Evolutionary conservation across 352 stramenopile genomes (phyloP).

Genomic region (Peronospora farinosa): DNA sequence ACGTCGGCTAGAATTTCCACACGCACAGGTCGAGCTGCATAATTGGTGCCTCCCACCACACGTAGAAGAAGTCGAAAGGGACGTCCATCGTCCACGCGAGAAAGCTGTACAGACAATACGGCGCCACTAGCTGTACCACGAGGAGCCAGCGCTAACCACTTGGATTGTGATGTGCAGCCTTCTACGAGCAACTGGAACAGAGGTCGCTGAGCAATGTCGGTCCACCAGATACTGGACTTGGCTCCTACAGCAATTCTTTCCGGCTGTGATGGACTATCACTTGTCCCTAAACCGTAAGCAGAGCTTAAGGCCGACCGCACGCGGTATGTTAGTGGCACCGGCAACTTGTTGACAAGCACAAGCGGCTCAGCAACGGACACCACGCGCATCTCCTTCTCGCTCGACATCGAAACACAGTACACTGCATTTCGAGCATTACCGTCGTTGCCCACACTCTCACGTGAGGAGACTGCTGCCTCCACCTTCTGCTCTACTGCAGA

Average conservation of each 20-base stretch:
- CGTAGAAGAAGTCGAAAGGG: constrained; percentile 67
- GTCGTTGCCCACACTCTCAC: constrained; percentile 17
- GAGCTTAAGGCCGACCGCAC: constrained; percentile 40
- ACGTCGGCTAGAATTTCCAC: constrained; percentile 48
- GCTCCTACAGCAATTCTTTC: constrained; percentile 48
- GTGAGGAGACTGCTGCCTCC: constrained; percentile 38
- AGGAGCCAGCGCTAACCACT: constrained; percentile 64
- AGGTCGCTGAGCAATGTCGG: constrained; percentile 47
- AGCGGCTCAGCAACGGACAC: constrained; percentile 65
- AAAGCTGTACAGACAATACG: constrained; percentile 56
- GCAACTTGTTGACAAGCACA: constrained; percentile 76
- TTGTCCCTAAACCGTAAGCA: constrained; percentile 27
- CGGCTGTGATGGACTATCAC: constrained; percentile 25
- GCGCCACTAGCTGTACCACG: constrained; percentile 37
- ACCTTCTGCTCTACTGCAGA: constrained; percentile 55
- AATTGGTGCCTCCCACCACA: constrained; percentile 28
- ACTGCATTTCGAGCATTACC: constrained; percentile 37
- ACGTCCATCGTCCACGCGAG: constrained; percentile 46
- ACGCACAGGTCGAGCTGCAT: constrained; percentile 24
- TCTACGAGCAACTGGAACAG: constrained; percentile 63
- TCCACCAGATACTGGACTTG: constrained; percentile 78
- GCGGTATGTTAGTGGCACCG: constrained; percentile 52
- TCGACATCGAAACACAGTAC: constrained; percentile 58
- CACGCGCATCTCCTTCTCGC: constrained; percentile 61
- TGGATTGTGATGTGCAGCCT: constrained; percentile 49